phyloP scores from a whole-genome alignment of 129 eudicot species.

The Centella asiatica region DNA sequence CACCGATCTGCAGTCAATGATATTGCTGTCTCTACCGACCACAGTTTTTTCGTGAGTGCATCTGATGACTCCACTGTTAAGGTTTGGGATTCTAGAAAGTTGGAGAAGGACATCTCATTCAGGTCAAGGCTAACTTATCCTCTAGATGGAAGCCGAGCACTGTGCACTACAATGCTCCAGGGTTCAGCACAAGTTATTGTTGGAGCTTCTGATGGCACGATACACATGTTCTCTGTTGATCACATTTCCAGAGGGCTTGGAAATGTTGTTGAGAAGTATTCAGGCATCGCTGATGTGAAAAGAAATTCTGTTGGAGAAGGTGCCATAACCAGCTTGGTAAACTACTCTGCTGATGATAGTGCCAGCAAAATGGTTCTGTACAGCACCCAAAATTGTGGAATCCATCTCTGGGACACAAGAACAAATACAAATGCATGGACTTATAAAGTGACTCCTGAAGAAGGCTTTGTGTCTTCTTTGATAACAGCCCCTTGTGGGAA shows the following conservation, averaged over 20 bases:
- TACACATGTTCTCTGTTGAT: conserved; percentile 84
- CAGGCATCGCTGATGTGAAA: conserved; percentile 78
- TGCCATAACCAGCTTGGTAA: conserved; percentile 58
- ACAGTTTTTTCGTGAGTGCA: conserved; percentile 79
- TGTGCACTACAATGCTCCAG: conserved; percentile 67
- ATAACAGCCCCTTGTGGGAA: conserved; percentile 91
- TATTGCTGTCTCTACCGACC: conserved; percentile 73
- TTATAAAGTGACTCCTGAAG: conserved; percentile 63
- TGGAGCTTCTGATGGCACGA: conserved; percentile 77
- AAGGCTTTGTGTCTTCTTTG: conserved; percentile 71
- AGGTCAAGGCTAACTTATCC: conserved; percentile 86
- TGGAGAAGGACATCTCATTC: conserved; percentile 94
- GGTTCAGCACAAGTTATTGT: conserved; percentile 81
- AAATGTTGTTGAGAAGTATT: conserved; percentile 75
- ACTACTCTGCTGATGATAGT: conserved; percentile 60
- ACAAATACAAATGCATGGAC: conserved; percentile 50
- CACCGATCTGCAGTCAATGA: conserved; percentile 91
- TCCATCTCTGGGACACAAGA: conserved; percentile 81
- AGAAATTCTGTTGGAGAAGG: conserved; percentile 62
- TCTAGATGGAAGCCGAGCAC: conserved; percentile 70
- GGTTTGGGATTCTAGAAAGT: conserved; percentile 89
- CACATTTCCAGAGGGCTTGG: conserved; percentile 78
- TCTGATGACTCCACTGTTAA: conserved; percentile 94
- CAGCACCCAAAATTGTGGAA: conserved; percentile 84
- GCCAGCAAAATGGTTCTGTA: conserved; percentile 56